Base-by-base conservation (phyloP, 2,329 filamentous ascomycete species). In the Pyrenophora graminea region DNA sequence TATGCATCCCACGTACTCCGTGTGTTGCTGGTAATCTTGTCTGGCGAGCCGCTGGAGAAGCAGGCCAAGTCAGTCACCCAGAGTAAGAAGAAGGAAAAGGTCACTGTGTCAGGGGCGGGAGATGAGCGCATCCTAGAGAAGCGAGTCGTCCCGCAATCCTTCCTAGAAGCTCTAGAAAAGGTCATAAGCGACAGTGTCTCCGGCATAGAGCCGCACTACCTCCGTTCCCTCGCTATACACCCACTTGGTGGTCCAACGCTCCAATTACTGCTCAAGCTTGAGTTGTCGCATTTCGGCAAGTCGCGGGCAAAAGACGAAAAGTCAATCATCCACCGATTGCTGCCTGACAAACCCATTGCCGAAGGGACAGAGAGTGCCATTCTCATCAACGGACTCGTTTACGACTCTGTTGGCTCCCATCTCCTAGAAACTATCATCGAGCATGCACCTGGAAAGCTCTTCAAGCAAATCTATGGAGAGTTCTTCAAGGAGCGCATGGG, bases 1-100 rank as follows among this genome's bases (percentile, higher is more conserved):
- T 97, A 96, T 68, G 94, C 91, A 4, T 97, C 94, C 0, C 94
- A 99, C 69, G 88, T 90, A 0, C 80, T 99, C 37, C 85, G 94
- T 40, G 90, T 96, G 0, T 80, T 99, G 7, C 79, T 99, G 1
- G 79, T 97, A 3, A 86, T 97, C 1, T 79, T 99, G 4, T 90
- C 93, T 0, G 94, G 94, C 6, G 83, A 90, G 53, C 87, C 92
- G 0, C 77, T 97, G 4, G 85, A 91, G 51, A 84, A 88, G 50
- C 62, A 67, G 54, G 64, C 57, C 49, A 87, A 86, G 70, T 86
- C 86, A 1, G 77, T 96, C n/a, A 76, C 97, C 39, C 90, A 93
- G 70, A 96, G 93, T 79, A 92, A 90, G 74, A 92, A 87, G 76
- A 97, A 97, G 75, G 92, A 97, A 74, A 87, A 89, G 61, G 81